Evolutionary conservation across 2,329 filamentous ascomycete species (phyloP).

Genomic region (Ophiostoma perfectum): DNA sequence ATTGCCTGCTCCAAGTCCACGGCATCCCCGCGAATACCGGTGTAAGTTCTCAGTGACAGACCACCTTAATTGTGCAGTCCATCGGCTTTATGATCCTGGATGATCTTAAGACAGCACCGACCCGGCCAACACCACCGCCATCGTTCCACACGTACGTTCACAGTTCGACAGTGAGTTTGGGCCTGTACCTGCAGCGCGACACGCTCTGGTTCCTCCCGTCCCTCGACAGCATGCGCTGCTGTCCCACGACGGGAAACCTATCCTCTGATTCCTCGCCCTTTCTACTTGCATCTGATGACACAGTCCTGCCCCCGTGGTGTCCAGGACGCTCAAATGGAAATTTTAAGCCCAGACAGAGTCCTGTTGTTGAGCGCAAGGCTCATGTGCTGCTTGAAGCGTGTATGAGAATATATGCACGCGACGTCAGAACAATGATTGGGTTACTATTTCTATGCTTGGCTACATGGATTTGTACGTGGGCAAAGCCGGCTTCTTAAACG

Average conservation of each 20-base stretch:
- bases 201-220: conserved; percentile 29
- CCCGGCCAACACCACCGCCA: conserved; percentile 15
- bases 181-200: conserved; percentile 28
- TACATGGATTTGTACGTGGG: conserved; percentile 30
- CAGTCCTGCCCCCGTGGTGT: conserved; percentile 27
- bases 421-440: conserved; percentile 25
- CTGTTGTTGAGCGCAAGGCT: conserved; percentile 26
- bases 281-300: conserved; percentile 28
- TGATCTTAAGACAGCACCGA: neutral
- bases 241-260: conserved; percentile 19
- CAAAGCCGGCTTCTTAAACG: conserved; percentile 28
- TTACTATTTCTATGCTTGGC: conserved; percentile 28
- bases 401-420: conserved; percentile 29
- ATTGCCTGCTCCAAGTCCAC: conserved; percentile 17
- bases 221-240: conserved; percentile 24
- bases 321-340: too few relatives aligned
- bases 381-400: conserved; percentile 30
- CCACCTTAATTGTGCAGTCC: conserved; percentile 9
- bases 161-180: conserved; percentile 25
- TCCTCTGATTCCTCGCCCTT: conserved; percentile 25
- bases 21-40: conserved; percentile 16
- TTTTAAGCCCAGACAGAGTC: neutral
- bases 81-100: conserved; percentile 19
- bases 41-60: conserved; percentile 10
- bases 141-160: conserved; percentile 14